These are phyloP conservation scores for Panicum miliaceum DNA, from an alignment of 176 grass and related monocot species.

Conservation along the genomic window DNA sequence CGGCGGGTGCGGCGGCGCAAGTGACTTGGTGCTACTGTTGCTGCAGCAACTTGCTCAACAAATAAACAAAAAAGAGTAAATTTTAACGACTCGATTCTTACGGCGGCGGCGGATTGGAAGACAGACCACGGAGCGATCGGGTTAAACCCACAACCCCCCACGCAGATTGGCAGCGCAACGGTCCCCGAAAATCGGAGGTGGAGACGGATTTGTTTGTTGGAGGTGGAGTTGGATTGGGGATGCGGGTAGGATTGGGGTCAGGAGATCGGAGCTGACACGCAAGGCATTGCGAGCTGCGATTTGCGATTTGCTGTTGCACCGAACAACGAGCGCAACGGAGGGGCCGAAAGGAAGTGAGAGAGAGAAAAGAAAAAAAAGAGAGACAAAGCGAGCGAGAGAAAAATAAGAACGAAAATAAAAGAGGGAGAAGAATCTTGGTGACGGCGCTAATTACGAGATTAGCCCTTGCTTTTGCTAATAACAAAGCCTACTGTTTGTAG, in stretches of 20 bases:
- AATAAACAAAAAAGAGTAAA: neutral
- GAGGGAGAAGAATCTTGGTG: slow-evolving; percentile 17
- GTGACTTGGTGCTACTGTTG: neutral
- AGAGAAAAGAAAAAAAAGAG: no score
- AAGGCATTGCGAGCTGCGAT: slow-evolving; percentile 35
- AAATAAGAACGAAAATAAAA: neutral
- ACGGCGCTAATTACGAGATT: slow-evolving; percentile 28
- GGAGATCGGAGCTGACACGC: slow-evolving; percentile 47
- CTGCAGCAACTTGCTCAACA: neutral
- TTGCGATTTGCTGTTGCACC: slow-evolving; percentile 48
- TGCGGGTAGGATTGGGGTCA: slow-evolving; percentile 25
- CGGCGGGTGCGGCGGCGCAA: slow-evolving; percentile 3
- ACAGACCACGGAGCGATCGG: neutral
- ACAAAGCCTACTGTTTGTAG: neutral
- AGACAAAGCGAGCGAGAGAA: neutral
- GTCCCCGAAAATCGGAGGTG: slow-evolving; percentile 10
- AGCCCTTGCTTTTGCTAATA: slow-evolving; percentile 33
- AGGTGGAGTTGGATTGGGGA: neutral
- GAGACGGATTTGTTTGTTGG: slow-evolving; percentile 22
- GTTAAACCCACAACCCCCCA: slow-evolving; percentile 36
- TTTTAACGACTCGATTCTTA: neutral
- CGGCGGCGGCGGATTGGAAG: neutral
- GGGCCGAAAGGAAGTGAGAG: neutral
- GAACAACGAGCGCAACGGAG: slow-evolving; percentile 1
- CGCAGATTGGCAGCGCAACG: slow-evolving; percentile 5